Percentiles rank a stretch among this genome's conserved stretches.
Conservation (phyloP, 768 basidiomycete genomes). For the Ephemerocybe angulata region DNA sequence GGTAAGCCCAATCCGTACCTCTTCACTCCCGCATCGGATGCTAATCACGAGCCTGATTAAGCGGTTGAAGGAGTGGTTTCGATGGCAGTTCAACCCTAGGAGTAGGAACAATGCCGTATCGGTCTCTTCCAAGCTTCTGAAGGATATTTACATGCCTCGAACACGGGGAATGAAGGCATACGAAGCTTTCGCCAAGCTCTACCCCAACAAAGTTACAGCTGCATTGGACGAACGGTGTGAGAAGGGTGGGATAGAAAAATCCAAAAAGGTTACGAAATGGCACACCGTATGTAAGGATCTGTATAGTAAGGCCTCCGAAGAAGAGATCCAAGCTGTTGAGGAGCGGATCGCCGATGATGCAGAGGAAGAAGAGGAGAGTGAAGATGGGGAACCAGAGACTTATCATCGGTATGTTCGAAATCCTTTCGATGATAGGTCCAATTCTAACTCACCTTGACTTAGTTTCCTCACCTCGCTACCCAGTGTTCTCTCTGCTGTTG, state of each 20-base stretch:
- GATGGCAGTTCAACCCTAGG: neutral
- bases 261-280: neutral
- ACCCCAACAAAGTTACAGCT: neutral
- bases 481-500: too few species aligned
- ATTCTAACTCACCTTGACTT: too few species aligned
- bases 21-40: neutral
- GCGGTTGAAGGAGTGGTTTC: neutral
- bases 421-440: too few species aligned
- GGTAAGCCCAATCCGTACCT: neutral
- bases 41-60: neutral
- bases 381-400: too few species aligned
- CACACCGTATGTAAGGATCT: neutral
- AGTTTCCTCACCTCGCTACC: too few species aligned
- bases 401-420: too few species aligned
- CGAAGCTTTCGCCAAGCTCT: neutral
- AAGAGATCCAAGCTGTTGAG: neutral
- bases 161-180: neutral
- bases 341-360: neutral
- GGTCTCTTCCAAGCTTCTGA: neutral
- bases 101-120: neutral
- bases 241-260: neutral
- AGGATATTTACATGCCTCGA: neutral
- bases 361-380: too few species aligned
- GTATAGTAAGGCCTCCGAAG: neutral
- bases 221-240: neutral